These are phyloP conservation scores for Neckera pumila DNA, from an alignment of 225 moss, liverwort and hornwort genomes.

Conservation along the genomic window DNA sequence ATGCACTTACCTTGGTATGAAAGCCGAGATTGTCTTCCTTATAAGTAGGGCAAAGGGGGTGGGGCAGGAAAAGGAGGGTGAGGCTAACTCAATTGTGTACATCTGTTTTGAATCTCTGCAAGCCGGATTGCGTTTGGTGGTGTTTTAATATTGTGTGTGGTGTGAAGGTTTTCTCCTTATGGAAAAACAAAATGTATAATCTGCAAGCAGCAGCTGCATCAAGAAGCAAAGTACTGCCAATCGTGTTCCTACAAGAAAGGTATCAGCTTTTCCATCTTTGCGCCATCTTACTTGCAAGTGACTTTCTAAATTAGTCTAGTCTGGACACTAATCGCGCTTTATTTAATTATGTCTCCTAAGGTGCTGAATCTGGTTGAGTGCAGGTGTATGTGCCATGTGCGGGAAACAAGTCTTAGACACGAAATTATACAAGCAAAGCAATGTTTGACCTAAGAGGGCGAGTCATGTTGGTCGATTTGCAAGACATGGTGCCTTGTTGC, in stretches of 20 bases:
- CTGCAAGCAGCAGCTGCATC: slow-evolving; percentile 97
- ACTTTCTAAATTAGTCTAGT: not conserved
- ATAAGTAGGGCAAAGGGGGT: not conserved
- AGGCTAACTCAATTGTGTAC: not conserved
- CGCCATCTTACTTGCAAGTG: not conserved
- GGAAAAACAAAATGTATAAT: slow-evolving; percentile 78
- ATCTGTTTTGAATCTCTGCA: not conserved
- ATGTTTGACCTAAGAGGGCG: slow-evolving; percentile 24
- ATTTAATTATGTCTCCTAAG: not conserved
- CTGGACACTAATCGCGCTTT: not conserved
- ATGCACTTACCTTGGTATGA: not conserved
- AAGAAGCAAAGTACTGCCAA: slow-evolving; percentile 93
- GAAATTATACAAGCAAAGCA: slow-evolving; percentile 87
- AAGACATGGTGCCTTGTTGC: not conserved
- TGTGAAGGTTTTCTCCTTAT: slow-evolving; percentile 71
- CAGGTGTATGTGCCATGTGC: slow-evolving; percentile 96
- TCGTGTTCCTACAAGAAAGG: slow-evolving; percentile 99
- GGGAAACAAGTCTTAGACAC: slow-evolving; percentile 88
- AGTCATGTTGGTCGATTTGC: not conserved
- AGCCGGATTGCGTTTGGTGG: not conserved
- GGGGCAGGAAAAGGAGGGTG: not conserved
- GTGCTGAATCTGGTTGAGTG: not conserved
- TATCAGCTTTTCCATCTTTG: not conserved
- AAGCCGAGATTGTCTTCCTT: not conserved
- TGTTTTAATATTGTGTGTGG: not conserved